These are phyloP conservation scores for Phytophthora chlamydospora DNA, from an alignment of 352 stramenopile species.

Conservation along the genomic window DNA sequence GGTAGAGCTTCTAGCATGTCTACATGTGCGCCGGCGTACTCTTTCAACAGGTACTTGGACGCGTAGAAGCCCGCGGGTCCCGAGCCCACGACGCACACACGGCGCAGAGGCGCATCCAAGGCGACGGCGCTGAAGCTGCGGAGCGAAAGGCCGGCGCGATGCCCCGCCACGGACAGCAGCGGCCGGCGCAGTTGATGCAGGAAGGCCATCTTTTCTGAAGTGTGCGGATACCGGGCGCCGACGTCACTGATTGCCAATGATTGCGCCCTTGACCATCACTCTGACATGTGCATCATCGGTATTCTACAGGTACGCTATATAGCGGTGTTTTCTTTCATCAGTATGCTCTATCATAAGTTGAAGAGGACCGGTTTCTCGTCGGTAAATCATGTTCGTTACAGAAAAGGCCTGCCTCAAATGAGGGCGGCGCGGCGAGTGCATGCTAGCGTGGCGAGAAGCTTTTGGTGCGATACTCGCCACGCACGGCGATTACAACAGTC, in stretches of 20 bases:
- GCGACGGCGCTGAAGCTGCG: constrained; percentile 18
- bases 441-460: constrained; percentile 12
- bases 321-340: not conserved
- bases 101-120: constrained; percentile 34
- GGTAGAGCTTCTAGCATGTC: constrained; percentile 95
- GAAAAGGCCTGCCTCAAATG: constrained; percentile 26
- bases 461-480: constrained; percentile 9
- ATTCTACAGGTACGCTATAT: not conserved
- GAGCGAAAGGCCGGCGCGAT: not conserved
- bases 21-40: constrained; percentile 59
- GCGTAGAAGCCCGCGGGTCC: constrained; percentile 94
- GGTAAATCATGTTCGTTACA: constrained; percentile 44
- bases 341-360: constrained; percentile 8
- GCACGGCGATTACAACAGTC: not conserved
- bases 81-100: constrained; percentile 91
- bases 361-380: not conserved
- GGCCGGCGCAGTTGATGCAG: constrained; percentile 13
- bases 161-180: not conserved
- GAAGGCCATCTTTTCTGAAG: constrained; percentile 4
- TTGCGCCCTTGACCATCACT: constrained; percentile 8
- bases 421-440: not conserved
- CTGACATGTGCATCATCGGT: not conserved
- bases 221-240: not conserved
- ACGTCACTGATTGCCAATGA: constrained; percentile 10
- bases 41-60: constrained; percentile 95